Base-by-base conservation (phyloP, 1,284 basidiomycete species). In the Cerioporus squamosus region DNA sequence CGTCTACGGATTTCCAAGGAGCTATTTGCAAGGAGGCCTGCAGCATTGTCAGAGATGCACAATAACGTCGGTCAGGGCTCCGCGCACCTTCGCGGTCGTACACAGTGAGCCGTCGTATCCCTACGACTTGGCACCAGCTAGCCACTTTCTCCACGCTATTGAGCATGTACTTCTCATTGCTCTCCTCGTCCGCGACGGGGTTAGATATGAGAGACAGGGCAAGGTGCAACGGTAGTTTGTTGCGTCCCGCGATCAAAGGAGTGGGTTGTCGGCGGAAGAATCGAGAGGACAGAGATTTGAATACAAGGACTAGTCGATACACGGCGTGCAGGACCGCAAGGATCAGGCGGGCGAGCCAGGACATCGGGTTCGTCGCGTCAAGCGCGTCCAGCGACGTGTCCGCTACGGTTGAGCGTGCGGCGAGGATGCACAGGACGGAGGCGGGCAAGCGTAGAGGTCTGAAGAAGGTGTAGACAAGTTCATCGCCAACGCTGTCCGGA, bases 71-170 rank as follows among this genome's bases (percentile, higher is more conserved):
- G 5, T 18, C 14, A 23, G 20, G 8, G 24, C 6, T 10, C 39
- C 3, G 8, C 83, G 54, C 68, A 91, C 91, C 90, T 60, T 82
- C 73, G 58, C 81, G 78, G 69, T 93, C 90, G 64, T 91, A 92
- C 4, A 90, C 78, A 17, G 85, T 89, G 49, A 92, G 74, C 49
- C 78, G 79, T 59, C 74, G 70, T 53, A 92, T 83, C 14, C 87
- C 88, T 40, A 77, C 72, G 22, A 62, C 69, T 56, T 77, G 79
- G 74, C 87, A 91, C 86, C 88, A 92, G 12, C 69, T 70, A 8
- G 81, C 80, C 15, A 78, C 79, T 45, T 76, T 76, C 53, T 81
- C 72, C n/a, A 88, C 74, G 62, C 79, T 84, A 62, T 83, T 75
- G 17, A 83, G 69, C 50, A 90, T 68, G 29, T 74, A 73, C 33